Evolutionary conservation across 192 early-diverging fungal genomes (phyloP), one percentile per base, ranked within the genome.

Genomic region (Dispira parvispora): DNA sequence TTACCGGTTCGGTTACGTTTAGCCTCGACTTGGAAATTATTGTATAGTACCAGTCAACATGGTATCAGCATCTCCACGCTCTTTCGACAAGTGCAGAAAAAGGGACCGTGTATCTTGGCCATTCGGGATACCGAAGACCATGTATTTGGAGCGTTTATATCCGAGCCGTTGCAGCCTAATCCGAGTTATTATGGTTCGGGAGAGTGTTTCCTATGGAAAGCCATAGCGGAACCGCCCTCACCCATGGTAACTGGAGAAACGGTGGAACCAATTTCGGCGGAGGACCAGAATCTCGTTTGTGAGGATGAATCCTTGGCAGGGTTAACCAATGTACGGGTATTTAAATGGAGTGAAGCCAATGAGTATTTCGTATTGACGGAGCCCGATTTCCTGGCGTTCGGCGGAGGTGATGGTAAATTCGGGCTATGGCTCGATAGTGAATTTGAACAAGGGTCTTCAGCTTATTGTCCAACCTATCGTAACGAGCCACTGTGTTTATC

Each of bases 1-100:
- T 69, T 98, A 45, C 92, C 93, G 6, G 81, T 85, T 6, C 72
- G 92, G 50, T 73, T 88, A 27, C 79, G 87, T 43, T 77, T 94
- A 64, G 73, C 88, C 5, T 71, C 82, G 45, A 79, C 70, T 54
- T 93, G 89, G 89, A 81, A 71, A 13, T 76, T 98, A 28, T 67
- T 93, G 3, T 98, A 98, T 70, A 89, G 86, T 52, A 76, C 94
- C 52, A 92, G 96, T 61, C 88, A 94, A 67, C 91, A 98, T 68
- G 96, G 96, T 4, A 89, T 90, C 58, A 88, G 84, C 65, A 73
- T 98, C 54, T 74, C 84, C 54, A 94, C 92, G 2, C 75, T 98
- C 65, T 89, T 86, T 67, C 67, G 75, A 46, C 71, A 73, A 4
- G 80, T 81, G 46, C 76, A 78, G 52, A 68, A 68, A 50, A 81